These are phyloP conservation scores for Lantana camara DNA, from an alignment of 257 asterid genomes.

Conservation along the genomic window DNA sequence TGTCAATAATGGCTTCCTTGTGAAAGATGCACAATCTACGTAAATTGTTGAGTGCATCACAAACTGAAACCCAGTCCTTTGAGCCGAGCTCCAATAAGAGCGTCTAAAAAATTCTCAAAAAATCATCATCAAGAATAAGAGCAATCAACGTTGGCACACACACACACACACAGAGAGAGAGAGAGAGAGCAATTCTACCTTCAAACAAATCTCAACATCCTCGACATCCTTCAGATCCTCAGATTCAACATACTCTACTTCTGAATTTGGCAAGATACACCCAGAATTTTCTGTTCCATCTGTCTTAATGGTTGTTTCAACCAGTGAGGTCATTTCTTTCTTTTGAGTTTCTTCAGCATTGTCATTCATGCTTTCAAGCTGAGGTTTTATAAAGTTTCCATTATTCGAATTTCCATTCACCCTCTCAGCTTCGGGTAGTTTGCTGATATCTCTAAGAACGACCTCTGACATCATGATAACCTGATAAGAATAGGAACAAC, in stretches of 20 bases:
- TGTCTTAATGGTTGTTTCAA: slow-evolving; percentile 34
- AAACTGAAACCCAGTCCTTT: slow-evolving; percentile 82
- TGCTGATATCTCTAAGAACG: slow-evolving; percentile 49
- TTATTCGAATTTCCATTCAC: slow-evolving; percentile 46
- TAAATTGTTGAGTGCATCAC: slow-evolving; percentile 81
- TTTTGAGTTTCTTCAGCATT: slow-evolving; percentile 43
- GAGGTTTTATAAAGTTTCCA: slow-evolving; percentile 47
- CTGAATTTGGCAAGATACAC: slow-evolving; percentile 47
- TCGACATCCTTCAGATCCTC: slow-evolving; percentile 74
- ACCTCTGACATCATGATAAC: slow-evolving; percentile 58
- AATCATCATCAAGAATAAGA: slow-evolving; percentile 7
- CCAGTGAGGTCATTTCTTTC: slow-evolving; percentile 34
- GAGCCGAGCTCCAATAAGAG: slow-evolving; percentile 73
- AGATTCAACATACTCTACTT: slow-evolving; percentile 85
- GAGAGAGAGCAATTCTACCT: slow-evolving; percentile 45
- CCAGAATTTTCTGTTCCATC: slow-evolving; percentile 45
- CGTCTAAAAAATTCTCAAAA: slow-evolving; percentile 39
- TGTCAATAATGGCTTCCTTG: slow-evolving; percentile 67
- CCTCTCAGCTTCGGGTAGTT: slow-evolving; percentile 51
- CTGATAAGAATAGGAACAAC: slow-evolving; percentile 30
- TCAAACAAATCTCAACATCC: slow-evolving; percentile 53
- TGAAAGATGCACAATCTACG: slow-evolving; percentile 75
- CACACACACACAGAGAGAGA: neutral
- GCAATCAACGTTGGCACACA: slow-evolving; percentile 5
- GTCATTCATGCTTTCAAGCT: slow-evolving; percentile 36